Percentiles rank a stretch among this genome's conserved stretches.
These are phyloP conservation scores for Acer saccharum DNA, from an alignment of 345 rosid genomes.

Conservation along the genomic window DNA sequence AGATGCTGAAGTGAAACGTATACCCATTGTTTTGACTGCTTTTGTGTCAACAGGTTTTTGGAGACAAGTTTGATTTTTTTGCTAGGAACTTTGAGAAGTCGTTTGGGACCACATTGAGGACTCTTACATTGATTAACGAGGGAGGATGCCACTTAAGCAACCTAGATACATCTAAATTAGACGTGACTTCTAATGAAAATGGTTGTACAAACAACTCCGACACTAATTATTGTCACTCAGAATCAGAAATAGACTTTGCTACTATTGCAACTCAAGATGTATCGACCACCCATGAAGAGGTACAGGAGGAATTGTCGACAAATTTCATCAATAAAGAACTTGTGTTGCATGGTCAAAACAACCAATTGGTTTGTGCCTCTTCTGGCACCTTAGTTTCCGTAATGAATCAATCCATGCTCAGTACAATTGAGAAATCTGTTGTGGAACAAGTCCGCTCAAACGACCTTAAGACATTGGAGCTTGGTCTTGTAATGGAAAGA, in stretches of 20 bases:
- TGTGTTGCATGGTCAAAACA: slow-evolving; percentile 32
- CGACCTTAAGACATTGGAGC: slow-evolving; percentile 67
- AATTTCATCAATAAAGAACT: slow-evolving; percentile 31
- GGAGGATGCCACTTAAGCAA: slow-evolving; percentile 20
- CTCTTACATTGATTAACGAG: slow-evolving; percentile 65
- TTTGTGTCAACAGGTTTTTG: slow-evolving; percentile 65
- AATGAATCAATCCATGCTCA: slow-evolving; percentile 26
- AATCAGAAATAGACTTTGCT: slow-evolving; percentile 38
- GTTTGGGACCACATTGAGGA: slow-evolving; percentile 79
- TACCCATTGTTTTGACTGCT: slow-evolving; percentile 27
- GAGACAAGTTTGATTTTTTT: slow-evolving; percentile 65
- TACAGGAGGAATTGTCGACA: background rate
- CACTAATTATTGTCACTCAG: slow-evolving; percentile 33
- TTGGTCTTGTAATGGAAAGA: slow-evolving; percentile 49
- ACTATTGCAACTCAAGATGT: slow-evolving; percentile 26
- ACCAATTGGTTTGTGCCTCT: slow-evolving; percentile 39
- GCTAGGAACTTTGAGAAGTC: slow-evolving; percentile 75
- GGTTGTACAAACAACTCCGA: slow-evolving; percentile 20
- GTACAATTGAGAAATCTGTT: slow-evolving; percentile 52
- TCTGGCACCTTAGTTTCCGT: slow-evolving; percentile 32
- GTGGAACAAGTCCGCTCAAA: slow-evolving; percentile 72
- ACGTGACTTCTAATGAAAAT: slow-evolving; percentile 13
- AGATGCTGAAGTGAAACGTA: slow-evolving; percentile 25
- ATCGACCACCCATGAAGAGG: slow-evolving; percentile 31
- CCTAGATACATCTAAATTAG: slow-evolving; percentile 29